Base-by-base conservation (phyloP, 2,329 filamentous ascomycete genomes). In the Fusarium xylarioides region DNA sequence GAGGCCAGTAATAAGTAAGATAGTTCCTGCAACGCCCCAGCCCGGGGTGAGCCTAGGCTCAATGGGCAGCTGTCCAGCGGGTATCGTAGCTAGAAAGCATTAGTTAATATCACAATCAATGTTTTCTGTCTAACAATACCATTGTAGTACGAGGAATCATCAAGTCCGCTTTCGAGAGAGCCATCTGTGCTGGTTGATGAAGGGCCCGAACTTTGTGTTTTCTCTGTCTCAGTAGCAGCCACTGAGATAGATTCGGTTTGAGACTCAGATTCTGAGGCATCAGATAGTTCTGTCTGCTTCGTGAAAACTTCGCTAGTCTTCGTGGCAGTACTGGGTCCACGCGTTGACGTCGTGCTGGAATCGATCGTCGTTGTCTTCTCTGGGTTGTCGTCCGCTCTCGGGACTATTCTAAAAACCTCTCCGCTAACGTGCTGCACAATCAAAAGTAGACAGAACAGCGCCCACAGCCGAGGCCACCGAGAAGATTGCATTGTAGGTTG, bases 21-120 rank as follows among this genome's bases (percentile, higher is more conserved):
- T 85, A 26, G 91, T 89, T 30, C 95, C 95, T 38, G 91, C 91
- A 54, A 98, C 89, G 7, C 91, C 93, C 82, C 94, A 91, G 44
- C 91, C 94, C 7, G 95, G 95, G 4, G 94, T 97, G 53, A 98
- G 86, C 62, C 81, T 83, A 1, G 95, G 95, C 30, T 88, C 78
- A 38, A 97, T 84, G 1, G 95, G 95, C 23, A 98, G 86, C 56
- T 88, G 79, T 50, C 86, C 87, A 9, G 78, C 79, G 7, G 84
- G 81, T 52, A 89, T 83, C 5, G 84, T 85, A 35, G 78, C 87
- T 88, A 66, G 19, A 15, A 18, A 32, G 14, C 10, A 55, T 74
- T 61, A 74, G 65, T 34, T 19, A 53, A 26, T 28, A 15, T 12
- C 23, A 14, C 38, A 34, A 11, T n/a, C 5, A 28, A 18, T 34